Percentiles rank a stretch among this genome's conserved stretches.
Evolutionary conservation across 208 protist species (phyloP).

Genomic region (Trypanosoma cruzi): DNA sequence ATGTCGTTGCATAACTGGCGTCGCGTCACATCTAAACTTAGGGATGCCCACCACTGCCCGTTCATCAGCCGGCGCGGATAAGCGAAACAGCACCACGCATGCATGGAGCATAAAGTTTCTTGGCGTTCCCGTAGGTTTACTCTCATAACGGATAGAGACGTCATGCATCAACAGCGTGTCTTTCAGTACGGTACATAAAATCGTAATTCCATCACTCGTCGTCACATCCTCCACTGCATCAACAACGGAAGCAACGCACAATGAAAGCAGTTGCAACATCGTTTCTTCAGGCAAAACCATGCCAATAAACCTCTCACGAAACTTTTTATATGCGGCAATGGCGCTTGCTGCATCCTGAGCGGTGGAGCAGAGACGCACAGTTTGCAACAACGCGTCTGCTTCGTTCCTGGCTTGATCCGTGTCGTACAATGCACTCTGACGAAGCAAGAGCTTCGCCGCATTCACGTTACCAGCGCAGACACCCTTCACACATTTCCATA

Average conservation of each 20-base stretch:
- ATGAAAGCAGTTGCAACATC: slow-evolving; percentile 31
- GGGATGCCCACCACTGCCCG: background rate
- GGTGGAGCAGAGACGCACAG: slow-evolving; percentile 24
- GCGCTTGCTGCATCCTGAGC: slow-evolving; percentile 27
- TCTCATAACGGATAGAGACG: background rate
- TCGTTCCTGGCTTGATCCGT: slow-evolving; percentile 7
- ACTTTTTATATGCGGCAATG: slow-evolving; percentile 23
- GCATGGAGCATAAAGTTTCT: slow-evolving; percentile 1
- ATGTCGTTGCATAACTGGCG: slow-evolving; percentile 6
- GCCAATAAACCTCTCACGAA: slow-evolving; percentile 15
- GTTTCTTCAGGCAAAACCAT: slow-evolving; percentile 22
- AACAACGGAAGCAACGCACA: slow-evolving; percentile 9
- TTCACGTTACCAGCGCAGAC: slow-evolving; percentile 20
- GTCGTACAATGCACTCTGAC: slow-evolving; percentile 17
- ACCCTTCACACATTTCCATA: slow-evolving; percentile 16
- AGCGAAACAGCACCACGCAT: slow-evolving; percentile 12
- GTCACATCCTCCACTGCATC: background rate
- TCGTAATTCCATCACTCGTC: background rate
- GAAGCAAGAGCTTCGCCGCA: slow-evolving; percentile 15
- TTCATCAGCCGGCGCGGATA: background rate
- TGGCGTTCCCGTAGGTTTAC: too few relatives aligned
- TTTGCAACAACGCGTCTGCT: slow-evolving; percentile 17
- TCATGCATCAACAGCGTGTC: slow-evolving; percentile 28
- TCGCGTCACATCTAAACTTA: slow-evolving; percentile 7
- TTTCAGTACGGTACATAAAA: slow-evolving; percentile 13